A percentile compares a stretch with the other conserved stretches of the same genome.
phyloP scores from a whole-genome alignment of 805 yeast species.

The Starmerella floricola region DNA sequence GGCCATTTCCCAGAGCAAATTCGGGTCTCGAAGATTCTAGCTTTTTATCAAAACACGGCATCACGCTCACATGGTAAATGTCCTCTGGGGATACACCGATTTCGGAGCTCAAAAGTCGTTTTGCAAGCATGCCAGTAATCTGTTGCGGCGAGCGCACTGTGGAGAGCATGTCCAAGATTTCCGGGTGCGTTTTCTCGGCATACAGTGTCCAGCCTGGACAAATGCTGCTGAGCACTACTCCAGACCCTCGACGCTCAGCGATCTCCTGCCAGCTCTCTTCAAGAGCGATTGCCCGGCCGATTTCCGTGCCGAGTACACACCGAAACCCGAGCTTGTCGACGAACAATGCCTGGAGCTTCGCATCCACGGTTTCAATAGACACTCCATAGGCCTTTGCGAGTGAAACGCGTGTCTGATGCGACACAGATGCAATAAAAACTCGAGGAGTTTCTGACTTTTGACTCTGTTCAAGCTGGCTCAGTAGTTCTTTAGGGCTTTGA shows the following conservation, averaged over 20 bases:
- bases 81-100: constrained; percentile 27
- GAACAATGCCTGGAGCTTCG: constrained; percentile 46
- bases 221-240: constrained; percentile 43
- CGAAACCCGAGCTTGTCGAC: constrained; percentile 50
- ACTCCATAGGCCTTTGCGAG: constrained; percentile 55
- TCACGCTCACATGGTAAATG: constrained; percentile 70
- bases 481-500: constrained; percentile 73
- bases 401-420: constrained; percentile 80
- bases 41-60: constrained; percentile 98
- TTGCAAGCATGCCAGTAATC: constrained; percentile 70
- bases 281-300: constrained; percentile 62
- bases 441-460: constrained; percentile 22
- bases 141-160: constrained; percentile 84
- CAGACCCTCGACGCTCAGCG: constrained; percentile 16
- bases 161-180: constrained; percentile 57
- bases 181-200: constrained; percentile 91
- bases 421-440: constrained; percentile 59
- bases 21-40: constrained; percentile 86
- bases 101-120: constrained; percentile 36
- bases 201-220: constrained; percentile 97
- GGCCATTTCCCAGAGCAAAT: constrained; percentile 29
- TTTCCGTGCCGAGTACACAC: constrained; percentile 71
- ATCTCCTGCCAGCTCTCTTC: constrained; percentile 37
- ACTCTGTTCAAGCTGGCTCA: constrained; percentile 41
- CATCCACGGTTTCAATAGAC: constrained; percentile 47